Conservation (phyloP, 495 filamentous ascomycete genomes). For the Daldinia vernicosa region DNA sequence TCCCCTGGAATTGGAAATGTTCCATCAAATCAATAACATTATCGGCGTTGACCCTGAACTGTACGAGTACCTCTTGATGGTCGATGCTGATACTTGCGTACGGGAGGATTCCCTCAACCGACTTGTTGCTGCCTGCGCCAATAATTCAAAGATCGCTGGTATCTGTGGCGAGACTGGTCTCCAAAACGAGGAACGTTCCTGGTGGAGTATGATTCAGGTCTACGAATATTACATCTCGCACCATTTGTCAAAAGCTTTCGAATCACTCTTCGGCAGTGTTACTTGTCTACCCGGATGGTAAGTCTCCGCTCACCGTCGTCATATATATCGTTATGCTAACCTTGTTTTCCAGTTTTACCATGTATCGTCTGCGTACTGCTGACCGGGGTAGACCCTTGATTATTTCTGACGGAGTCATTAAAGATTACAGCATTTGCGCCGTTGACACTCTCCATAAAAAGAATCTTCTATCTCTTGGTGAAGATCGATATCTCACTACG, state of each 20-base stretch:
- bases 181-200: constrained; percentile 91
- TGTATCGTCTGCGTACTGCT: constrained; percentile 95
- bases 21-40: constrained; percentile 98
- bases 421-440: constrained; percentile 85
- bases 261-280: constrained; percentile 93
- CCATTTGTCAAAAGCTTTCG: constrained; percentile 92
- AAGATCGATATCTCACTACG: constrained; percentile 97
- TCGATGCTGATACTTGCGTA: constrained; percentile 97
- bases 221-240: constrained; percentile 99
- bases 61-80: constrained; percentile 97
- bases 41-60: constrained; percentile 97
- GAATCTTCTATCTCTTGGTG: constrained; percentile 92
- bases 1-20: constrained; percentile 95
- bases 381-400: constrained; percentile 93
- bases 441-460: constrained; percentile 99
- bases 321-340: constrained; percentile 43
- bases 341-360: constrained; percentile 78
- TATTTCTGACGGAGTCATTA: constrained; percentile 84
- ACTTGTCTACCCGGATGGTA: constrained; percentile 99
- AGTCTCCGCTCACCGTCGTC: constrained; percentile 48
- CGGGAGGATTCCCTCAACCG: constrained; percentile 91
- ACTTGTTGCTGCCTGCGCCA: constrained; percentile 89
- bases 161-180: constrained; percentile 98
- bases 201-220: constrained; percentile 99
- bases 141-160: constrained; percentile 94